These are phyloP conservation scores for Pleurotus eryngii DNA, from an alignment of 768 basidiomycete species.

Conservation along the genomic window DNA sequence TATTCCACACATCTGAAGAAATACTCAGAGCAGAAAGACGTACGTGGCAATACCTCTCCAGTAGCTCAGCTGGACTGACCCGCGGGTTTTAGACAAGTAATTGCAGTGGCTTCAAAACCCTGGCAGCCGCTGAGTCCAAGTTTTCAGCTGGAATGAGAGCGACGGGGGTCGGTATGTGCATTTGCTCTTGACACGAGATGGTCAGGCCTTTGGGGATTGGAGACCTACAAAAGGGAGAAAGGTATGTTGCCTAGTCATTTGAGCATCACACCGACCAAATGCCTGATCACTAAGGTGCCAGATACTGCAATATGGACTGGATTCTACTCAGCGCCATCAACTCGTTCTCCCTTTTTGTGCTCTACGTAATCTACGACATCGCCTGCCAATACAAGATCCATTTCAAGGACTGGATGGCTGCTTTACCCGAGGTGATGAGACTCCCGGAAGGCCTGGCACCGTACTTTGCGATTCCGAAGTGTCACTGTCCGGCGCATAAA, in stretches of 20 bases:
- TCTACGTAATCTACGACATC: background rate
- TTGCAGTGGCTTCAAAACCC: no score
- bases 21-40: no score
- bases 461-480: slow-evolving; percentile 6
- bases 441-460: background rate
- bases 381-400: background rate
- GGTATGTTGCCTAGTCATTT: background rate
- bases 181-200: slow-evolving; percentile 1
- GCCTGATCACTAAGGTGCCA: background rate
- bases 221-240: slow-evolving; percentile 1
- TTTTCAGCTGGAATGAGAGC: no score
- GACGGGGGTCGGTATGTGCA: background rate
- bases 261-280: no score
- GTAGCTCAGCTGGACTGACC: no score
- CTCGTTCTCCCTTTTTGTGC: background rate
- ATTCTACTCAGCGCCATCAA: no score
- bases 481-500: slow-evolving; percentile 11
- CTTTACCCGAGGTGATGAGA: background rate
- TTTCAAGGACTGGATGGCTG: background rate
- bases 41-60: no score
- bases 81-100: no score
- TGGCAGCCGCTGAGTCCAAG: no score
- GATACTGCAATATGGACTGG: slow-evolving; percentile 5
- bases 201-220: background rate
- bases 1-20: no score